Base-by-base conservation (phyloP, 768 basidiomycete genomes). In the Imleria badia region DNA sequence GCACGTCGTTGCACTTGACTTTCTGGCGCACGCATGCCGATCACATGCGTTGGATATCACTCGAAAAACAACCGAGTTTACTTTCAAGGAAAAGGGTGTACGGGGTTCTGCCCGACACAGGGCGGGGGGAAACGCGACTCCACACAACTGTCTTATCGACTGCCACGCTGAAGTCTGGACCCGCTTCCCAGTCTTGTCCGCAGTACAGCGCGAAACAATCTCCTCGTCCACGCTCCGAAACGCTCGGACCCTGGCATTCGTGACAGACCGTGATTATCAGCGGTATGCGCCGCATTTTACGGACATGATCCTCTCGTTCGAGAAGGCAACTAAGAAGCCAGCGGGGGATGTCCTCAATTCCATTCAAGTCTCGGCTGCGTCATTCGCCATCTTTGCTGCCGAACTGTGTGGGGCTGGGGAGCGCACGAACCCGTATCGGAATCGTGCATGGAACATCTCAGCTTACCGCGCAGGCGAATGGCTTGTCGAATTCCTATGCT, bases 121-220 rank as follows among this genome's bases (percentile, higher is more conserved):
- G 1, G 23, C 31, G 7, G 52, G 50, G 0, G 46, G 13, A 17
- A 51, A 43, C 17, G 23, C 48, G 6, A 74, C 74, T 2, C 59
- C 65, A 8, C 76, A 83, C 55, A 86, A 83, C 49, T 76, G 70
- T 41, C 67, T 85, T 12, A 67, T 85, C 17, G 80, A 82, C 56
- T 83, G 81, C 50, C 76, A 81, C 48, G 65, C 75, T 0, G 81
- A 83, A 14, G 78, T 83, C 20, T 85, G 83, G 83, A 81, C 75
- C 6, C 77, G 83, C 11, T 85, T 83, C 61, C 83, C 83, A 0
- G 83, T 85, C 4, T 57, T 81, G 2, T 72, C 83, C 3, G 81
- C 83, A 0, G 73, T 85, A 17, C 72, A 74, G 34, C 74, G 79
- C 9, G 72, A 76, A 30, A 79, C 78, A 0, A 71, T 78, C 38